Evolutionary conservation across 2,329 filamentous ascomycete genomes (phyloP).

Genomic region (Zymoseptoria crescenta): DNA sequence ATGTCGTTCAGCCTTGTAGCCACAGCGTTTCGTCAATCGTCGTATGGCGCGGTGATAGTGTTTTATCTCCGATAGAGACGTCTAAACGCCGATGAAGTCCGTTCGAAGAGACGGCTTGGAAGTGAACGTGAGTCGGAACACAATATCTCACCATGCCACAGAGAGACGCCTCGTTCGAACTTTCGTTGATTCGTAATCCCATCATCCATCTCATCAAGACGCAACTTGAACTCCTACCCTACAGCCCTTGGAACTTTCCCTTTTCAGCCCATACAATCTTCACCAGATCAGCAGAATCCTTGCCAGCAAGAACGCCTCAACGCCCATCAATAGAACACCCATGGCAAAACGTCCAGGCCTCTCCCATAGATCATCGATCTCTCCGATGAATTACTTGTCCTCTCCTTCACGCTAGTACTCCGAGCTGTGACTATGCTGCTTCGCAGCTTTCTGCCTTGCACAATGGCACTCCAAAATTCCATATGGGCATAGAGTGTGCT

Average conservation of each 20-base stretch:
- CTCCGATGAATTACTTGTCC: background rate
- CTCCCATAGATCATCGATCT: no score
- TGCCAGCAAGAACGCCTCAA: background rate
- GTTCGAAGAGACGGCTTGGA: background rate
- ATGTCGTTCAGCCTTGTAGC: background rate
- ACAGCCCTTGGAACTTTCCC: background rate
- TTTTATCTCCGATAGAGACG: background rate
- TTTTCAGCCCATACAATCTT: background rate
- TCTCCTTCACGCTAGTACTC: background rate
- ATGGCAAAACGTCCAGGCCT: no score
- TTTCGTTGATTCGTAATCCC: background rate
- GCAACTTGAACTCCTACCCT: background rate
- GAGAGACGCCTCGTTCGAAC: background rate
- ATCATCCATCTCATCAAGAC: background rate
- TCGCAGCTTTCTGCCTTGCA: background rate
- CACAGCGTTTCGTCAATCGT: background rate
- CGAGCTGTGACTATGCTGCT: background rate
- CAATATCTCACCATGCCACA: background rate
- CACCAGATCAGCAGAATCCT: background rate
- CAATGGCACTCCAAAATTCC: background rate
- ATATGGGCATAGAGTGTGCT: background rate
- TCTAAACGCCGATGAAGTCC: background rate
- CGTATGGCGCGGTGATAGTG: background rate
- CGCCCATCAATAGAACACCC: background rate
- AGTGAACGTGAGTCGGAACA: background rate